Evolutionary conservation across 805 yeast genomes (phyloP), one percentile per base, ranked within the genome.

Genomic region (Wickerhamiella sergipiensis): DNA sequence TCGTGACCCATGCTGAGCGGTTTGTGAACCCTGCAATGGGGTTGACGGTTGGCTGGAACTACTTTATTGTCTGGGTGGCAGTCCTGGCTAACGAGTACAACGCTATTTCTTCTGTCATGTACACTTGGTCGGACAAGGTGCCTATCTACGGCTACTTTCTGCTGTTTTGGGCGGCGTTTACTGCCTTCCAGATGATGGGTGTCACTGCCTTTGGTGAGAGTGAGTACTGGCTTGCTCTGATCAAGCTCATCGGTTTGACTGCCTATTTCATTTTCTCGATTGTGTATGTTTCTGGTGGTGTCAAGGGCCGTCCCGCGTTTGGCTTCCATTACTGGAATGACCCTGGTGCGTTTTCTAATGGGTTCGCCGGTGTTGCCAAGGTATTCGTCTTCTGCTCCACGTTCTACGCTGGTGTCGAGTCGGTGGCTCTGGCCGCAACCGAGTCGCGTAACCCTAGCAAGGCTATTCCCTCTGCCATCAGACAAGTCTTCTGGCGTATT

Each of bases 351-450:
- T 67, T 64, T 50, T 63, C 68, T 3, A 53, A 63, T 26, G 72
- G 72, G 12, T 62, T 77, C 72, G 55, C 81, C 75, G 56, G 79
- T 65, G 63, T 65, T 21, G 63, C 63, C 15, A 49, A 52, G 18
- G 75, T 77, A 3, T 79, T 78, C 58, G 79, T 77, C 3, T 78
- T 73, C 61, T 79, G 81, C 33, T 76, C 80, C 23, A 76, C 80
- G 2, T 78, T 78, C 55, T 78, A 77, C 55, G 71, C 79, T 3
- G 84, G 84, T 15, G 71, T 75, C 3, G 84, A 79, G 59, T 71
- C 77, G 3, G 74, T 78, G 15, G 81, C 83, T 6, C 69, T 81
- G n/a, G 73, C 80, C 26, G 85, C 85, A 0, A 76, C 79, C 26
- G 85, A 80, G 61, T 70, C 83, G 10, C 69, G 75, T 54, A 78